Evolutionary conservation across 2,329 filamentous ascomycete genomes (phyloP).

Genomic region (Epichloe typhina): DNA sequence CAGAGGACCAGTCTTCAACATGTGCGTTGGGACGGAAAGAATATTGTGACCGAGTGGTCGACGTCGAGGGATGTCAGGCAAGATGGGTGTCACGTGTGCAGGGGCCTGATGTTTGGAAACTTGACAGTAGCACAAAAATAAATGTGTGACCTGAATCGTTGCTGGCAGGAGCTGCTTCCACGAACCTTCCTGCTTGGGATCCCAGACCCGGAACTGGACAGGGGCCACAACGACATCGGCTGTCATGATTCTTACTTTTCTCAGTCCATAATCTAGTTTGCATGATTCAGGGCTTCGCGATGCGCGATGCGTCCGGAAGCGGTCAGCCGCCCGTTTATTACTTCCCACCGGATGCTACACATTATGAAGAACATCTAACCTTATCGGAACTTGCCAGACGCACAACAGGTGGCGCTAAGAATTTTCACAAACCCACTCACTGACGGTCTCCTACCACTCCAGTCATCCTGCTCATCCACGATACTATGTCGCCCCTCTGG

Average conservation of each 20-base stretch:
- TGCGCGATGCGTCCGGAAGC: not conserved
- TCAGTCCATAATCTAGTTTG: not conserved
- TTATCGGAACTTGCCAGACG: slow-evolving; percentile 3
- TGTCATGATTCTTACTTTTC: not conserved
- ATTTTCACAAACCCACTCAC: not conserved
- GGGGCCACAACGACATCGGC: not conserved
- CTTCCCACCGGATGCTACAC: not conserved
- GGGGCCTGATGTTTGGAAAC: no score
- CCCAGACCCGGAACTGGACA: no score
- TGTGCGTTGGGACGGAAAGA: no score
- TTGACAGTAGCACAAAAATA: no score
- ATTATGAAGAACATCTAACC: not conserved
- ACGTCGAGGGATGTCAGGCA: no score
- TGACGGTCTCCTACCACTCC: not conserved
- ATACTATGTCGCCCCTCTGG: no score
- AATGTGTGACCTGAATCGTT: not conserved
- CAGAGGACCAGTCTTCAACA: no score
- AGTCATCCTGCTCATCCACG: not conserved
- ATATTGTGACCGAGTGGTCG: no score
- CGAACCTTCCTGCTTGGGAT: not conserved
- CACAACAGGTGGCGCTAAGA: not conserved
- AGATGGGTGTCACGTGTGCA: no score
- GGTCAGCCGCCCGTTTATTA: not conserved
- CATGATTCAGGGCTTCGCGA: not conserved
- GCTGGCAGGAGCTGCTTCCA: not conserved